Percentiles rank a stretch among this genome's conserved stretches.
These are phyloP conservation scores for Alopecurus myosuroides DNA, from an alignment of 176 grass and related monocot genomes.

Conservation along the genomic window DNA sequence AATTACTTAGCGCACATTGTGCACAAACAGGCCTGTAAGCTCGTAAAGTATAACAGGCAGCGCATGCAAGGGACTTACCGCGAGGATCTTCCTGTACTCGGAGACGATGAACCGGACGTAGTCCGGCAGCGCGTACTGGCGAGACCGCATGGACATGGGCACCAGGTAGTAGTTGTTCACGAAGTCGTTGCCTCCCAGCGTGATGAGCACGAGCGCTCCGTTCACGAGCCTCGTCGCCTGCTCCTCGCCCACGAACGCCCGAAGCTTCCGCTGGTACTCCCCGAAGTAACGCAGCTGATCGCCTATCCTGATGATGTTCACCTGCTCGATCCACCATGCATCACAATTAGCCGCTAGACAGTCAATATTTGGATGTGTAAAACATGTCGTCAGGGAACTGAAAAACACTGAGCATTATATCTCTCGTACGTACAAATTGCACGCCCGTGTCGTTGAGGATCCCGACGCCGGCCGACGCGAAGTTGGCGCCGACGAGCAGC, in stretches of 20 bases:
- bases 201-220: conserved; percentile 73
- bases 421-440: conserved; percentile 87
- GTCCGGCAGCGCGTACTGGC: conserved; percentile 74
- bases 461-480: conserved; percentile 89
- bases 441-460: conserved; percentile 90
- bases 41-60: not conserved
- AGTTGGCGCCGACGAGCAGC: conserved; percentile 96
- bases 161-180: conserved; percentile 99
- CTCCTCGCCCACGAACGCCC: conserved; percentile 40
- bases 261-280: conserved; percentile 73
- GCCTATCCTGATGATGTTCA: conserved; percentile 85
- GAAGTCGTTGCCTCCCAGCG: conserved; percentile 94
- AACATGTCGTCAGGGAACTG: not conserved
- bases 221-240: conserved; percentile 41
- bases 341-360: not conserved
- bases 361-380: not conserved
- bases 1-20: not conserved
- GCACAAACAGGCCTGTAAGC: not conserved
- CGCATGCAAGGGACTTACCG: conserved; percentile 14
- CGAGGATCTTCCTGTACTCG: conserved; percentile 83
- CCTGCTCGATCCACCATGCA: conserved; percentile 21
- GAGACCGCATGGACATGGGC: conserved; percentile 76
- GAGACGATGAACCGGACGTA: conserved; percentile 77
- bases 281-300: conserved; percentile 70
- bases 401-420: not conserved